Base-by-base conservation (phyloP, 2,329 filamentous ascomycete species). In the Rhinocladiella similis region DNA sequence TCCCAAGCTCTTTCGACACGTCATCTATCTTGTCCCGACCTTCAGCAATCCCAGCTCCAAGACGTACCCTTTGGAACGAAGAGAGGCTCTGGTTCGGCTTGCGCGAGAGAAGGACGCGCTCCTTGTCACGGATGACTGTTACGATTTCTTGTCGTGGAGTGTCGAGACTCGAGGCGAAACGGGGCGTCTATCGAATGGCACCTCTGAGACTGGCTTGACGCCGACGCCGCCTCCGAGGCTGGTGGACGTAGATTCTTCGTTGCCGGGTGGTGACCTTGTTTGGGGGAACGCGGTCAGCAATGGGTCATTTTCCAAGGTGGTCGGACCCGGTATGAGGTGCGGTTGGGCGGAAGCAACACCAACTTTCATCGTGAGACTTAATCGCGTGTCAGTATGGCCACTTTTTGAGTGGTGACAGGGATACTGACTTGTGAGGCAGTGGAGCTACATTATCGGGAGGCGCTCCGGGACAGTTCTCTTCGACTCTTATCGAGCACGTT, bases 71-170 rank as follows among this genome's bases (percentile, higher is more conserved):
- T 71, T 89, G 2, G 67, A 72, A 25, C 80, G 86, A n/a, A 80
- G 90, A 5, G 71, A 82, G 56, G 77, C 76, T 43, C 46, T 97
- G 2, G 85, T 97, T 19, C 75, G 77, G 14, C 73, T 96, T 4
- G 92, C 92, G 0, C 81, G 92, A 53, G 78, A 85, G 53, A 84
- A 87, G 69, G 85, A 97, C 69, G 90, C 89, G 3, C 80, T 97
- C n/a, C 73, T 97, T 54, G 80, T 96, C 27, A 83, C 83, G 49
- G 93, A 97, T 74, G 93, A 97, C 70, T 91, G 97, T 10, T 97
- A 97, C 69, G 93, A 97, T 19, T 51, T 53, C 27, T 22, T 47
- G 50, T 53, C 50, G 29, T 46, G 50, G 41, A 5, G 78, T 94
- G 9, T 84, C 94, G 25, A 72, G 74, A 29, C 71, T 92, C 7